These are phyloP conservation scores for Raphanus raphanistrum DNA, from an alignment of 345 rosid species.

Conservation along the genomic window DNA sequence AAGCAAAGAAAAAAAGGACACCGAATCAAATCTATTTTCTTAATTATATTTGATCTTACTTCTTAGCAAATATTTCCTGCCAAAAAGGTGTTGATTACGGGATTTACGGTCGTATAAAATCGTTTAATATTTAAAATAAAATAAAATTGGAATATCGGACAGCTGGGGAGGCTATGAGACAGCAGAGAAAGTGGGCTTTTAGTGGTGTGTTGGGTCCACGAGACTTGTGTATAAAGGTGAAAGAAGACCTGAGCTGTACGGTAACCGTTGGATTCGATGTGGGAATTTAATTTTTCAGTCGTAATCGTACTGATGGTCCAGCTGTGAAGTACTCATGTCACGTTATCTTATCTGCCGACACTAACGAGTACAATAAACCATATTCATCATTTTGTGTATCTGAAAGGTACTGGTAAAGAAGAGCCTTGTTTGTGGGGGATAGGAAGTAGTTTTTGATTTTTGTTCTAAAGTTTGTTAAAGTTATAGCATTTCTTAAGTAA, in stretches of 20 bases:
- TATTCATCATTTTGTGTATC: not conserved
- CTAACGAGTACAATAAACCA: not conserved
- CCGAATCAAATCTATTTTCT: not conserved
- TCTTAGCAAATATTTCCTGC: conserved; percentile 7
- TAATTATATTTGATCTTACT: not conserved
- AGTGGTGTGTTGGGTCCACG: conserved; percentile 14
- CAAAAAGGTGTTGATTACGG: conserved; percentile 19
- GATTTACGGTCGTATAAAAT: not conserved
- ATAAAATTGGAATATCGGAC: conserved; percentile 1
- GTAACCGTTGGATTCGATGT: conserved; percentile 33
- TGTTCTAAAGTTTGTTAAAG: not conserved
- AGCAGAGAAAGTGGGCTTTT: conserved; percentile 20
- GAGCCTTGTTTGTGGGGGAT: not conserved
- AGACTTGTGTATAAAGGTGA: conserved; percentile 7
- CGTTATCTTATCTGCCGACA: conserved; percentile 41
- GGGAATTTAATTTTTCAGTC: conserved; percentile 31
- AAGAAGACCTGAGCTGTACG: conserved; percentile 25
- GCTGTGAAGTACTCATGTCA: conserved; percentile 34
- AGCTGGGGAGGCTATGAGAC: conserved; percentile 31
- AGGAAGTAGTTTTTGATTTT: not conserved
- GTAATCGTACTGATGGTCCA: conserved; percentile 34
- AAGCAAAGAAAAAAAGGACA: conserved; percentile 8
- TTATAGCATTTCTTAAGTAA: not conserved
- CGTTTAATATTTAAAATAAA: not conserved
- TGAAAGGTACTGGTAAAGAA: not conserved